Evolutionary conservation across 352 stramenopile genomes (phyloP).

Genomic region (Globisporangium nunn): DNA sequence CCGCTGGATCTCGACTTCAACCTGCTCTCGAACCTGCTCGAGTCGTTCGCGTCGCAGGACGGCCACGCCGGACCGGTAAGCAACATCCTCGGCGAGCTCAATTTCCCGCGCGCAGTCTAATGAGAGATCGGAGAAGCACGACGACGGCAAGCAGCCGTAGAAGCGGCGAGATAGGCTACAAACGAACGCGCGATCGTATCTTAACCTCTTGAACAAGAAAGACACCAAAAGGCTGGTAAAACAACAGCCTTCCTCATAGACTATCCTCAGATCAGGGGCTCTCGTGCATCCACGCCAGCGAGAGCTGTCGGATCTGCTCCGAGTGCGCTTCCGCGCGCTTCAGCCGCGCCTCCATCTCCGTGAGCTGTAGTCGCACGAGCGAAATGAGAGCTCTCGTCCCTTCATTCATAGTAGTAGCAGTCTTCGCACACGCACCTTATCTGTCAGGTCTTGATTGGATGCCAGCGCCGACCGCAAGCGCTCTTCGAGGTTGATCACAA

Average conservation of each 20-base stretch:
- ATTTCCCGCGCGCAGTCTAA: constrained; percentile 14
- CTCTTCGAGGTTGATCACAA: constrained; percentile 34
- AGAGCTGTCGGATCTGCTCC: constrained; percentile 35
- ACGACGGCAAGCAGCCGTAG: no score
- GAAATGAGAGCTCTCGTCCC: neutral
- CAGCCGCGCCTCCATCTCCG: constrained; percentile 1
- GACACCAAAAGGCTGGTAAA: neutral
- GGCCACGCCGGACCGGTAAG: constrained; percentile 60
- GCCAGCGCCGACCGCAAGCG: constrained; percentile 25
- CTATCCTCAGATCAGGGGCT: neutral
- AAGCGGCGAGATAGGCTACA: neutral
- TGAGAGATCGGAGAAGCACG: neutral
- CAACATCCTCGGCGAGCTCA: constrained; percentile 68
- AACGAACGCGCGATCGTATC: neutral
- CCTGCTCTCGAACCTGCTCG: constrained; percentile 74
- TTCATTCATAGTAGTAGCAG: neutral
- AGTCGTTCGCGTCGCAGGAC: constrained; percentile 76
- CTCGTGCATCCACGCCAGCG: constrained; percentile 34
- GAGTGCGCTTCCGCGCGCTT: constrained; percentile 25
- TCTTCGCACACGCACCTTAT: constrained; percentile 16
- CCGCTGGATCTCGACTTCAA: constrained; percentile 79
- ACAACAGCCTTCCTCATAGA: no score
- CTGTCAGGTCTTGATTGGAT: constrained; percentile 30
- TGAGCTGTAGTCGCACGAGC: constrained; percentile 6
- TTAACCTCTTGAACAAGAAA: no score